Base-by-base conservation (phyloP, 179 eudicot genomes). In the Gypsophila paniculata region DNA sequence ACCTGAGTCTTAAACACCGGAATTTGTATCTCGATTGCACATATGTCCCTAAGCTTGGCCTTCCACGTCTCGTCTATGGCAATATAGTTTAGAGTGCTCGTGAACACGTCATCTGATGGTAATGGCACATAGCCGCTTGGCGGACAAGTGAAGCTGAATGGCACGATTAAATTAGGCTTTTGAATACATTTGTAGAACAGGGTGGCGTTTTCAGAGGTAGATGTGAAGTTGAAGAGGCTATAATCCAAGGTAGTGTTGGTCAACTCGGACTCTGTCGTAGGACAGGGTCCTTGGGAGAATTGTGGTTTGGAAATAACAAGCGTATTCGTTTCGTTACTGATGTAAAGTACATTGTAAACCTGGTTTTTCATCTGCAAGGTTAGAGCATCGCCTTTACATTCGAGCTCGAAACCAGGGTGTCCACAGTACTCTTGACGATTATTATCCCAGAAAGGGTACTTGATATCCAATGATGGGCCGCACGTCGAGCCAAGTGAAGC, bases 391-490 rank as follows among this genome's bases (percentile, higher is more conserved):
- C 36, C 49, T 2, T 58, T 57, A 49, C 88, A 85, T 9, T 26
- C 59, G 6, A 85, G 68, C 19, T 52, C 19, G 13, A 85, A 82
- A 2, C 21, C 26, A 0, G 78, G 81, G 38, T 83, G 73, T 38
- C 86, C 86, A 34, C 88, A 85, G 38, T 42, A 36, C 0, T 32
- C 4, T 11, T 54, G 81, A 0, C 58, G 76, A 17, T 2, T 46
- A 34, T 26, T 19, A 8, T 78, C 82, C 78, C 79, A 78, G n/a
- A 78, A 85, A 13, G 88, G 88, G 72, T 80, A 85, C 5, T 34
- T 11, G 46, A 80, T 55, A 18, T 48, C 29, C 5, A 12, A 46
- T 9, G 57, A 2, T 12, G 17, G n/a, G 0, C 82, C 81, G 26
- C 86, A 83, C 3, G 29, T 54, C 14, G 69, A 69, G 0, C 39